Base-by-base conservation (phyloP, 2,329 filamentous ascomycete species). In the Colletotrichum liaoningense region DNA sequence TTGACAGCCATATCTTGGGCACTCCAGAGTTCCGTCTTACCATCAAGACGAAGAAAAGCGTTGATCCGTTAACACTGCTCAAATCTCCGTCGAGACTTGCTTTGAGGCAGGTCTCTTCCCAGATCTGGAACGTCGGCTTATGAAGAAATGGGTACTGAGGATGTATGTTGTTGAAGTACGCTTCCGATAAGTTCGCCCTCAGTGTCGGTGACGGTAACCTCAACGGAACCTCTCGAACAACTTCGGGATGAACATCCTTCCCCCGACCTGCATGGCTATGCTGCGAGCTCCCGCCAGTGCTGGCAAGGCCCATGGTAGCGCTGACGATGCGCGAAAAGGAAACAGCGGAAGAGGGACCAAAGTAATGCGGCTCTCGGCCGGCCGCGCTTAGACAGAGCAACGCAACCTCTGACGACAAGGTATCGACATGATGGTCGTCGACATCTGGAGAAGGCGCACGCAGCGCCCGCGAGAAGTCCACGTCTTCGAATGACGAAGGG, bases 111-210 rank as follows among this genome's bases (percentile, higher is more conserved):
- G 75, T 65, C 16, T 77, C 72, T 58, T 84, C 81, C 81, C 80
- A 82, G 1, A 28, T 12, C 4, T 73, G 65, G 59, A 82, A 81
- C 0, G 81, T 84, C 3, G 78, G 79, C 19, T 78, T 74, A 67
- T 84, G 83, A 1, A 84, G 74, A 63, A 84, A 83, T 0, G 81
- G 82, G 59, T 83, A 84, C 62, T 84, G 81, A 0, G 80, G 75
- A 54, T 84, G 82, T 12, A 84, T 81, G 26, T 82, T 81, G 38
- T 80, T 74, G 64, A 84, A 84, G 67, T 82, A 84, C 4, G 82
- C 81, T 30, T 76, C 74, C 1, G 79, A 77, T 56, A 80, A 73
- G 52, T 57, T 72, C 12, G 72, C 63, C 1, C 68, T 72, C 5
- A 74, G 57, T 6, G 62, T 63, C 1, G 76, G 59, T 12, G 76